Base-by-base conservation (phyloP, 441 rosid species). In the Pelargonium cotyledonis region DNA sequence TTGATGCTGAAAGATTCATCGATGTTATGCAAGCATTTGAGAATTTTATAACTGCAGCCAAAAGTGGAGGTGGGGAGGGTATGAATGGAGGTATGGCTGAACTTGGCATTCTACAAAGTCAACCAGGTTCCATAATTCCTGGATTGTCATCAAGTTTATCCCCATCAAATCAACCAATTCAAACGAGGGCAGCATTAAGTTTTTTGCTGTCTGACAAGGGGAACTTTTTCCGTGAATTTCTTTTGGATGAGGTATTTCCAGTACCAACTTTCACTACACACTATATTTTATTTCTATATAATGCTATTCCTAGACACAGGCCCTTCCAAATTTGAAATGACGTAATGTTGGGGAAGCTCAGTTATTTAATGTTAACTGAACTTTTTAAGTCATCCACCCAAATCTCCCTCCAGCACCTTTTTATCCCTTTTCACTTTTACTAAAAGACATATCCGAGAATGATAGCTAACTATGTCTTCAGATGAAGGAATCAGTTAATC, bases 1-100 rank as follows among this genome's bases (percentile, higher is more conserved):
- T 94, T 80, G 90, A 95, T 84, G 99, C 97, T 72, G 99, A 95
- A 74, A 91, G 96, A 82, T 95, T 95, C 81, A 90, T 95, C 65
- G 99, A 95, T 83, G 91, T 91, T 68, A 95, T 91, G 99, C 94
- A 85, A 95, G 99, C 99, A 63, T 94, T 95, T 73, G 99, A 95
- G 83, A 88, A 76, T 80, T 95, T 95, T 85, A 91, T 91, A 55
- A 84, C 88, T 65, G 96, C 96, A 66, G 99, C 97, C 70, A 95
- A 90, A 89, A 91, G 99, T 85, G 99, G 99, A 43, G 97, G 97
- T 57, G 99, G 99, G 70, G 96, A 89, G 81, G 73, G 73, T 71
- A 69, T 94, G 85, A 94, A 82, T 58, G 97, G 97, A 72, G 75
- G 84, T 69, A 94, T 94, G 99, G 97, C 96, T 15, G 97, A 84